Conservation (phyloP, 768 basidiomycete genomes). For the Pleurotus ostreatus region DNA sequence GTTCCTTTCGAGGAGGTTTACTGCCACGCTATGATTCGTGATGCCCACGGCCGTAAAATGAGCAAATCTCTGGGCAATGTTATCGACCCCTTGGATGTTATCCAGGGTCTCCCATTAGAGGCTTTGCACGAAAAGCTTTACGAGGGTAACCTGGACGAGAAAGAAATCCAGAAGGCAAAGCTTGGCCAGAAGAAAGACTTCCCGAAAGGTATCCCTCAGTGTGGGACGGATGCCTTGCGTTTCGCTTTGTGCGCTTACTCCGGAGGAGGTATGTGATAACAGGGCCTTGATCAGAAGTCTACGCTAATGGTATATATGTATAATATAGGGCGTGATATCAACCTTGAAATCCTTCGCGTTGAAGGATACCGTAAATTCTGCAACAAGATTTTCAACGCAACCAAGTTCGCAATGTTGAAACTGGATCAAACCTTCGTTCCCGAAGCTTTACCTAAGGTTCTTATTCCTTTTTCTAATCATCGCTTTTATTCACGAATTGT, state of each 20-base stretch:
- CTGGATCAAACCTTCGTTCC: slow-evolving; percentile 84
- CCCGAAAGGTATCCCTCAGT: slow-evolving; percentile 98
- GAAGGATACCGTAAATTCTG: slow-evolving; percentile 99
- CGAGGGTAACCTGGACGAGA: slow-evolving; percentile 90
- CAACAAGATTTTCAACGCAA: slow-evolving; percentile 99
- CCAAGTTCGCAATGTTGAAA: slow-evolving; percentile 99
- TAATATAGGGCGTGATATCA: slow-evolving; percentile 84
- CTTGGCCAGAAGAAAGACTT: slow-evolving; percentile 98
- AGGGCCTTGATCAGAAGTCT: too few relatives aligned
- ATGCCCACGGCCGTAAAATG: slow-evolving; percentile 99
- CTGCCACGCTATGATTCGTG: slow-evolving; percentile 98
- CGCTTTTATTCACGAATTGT: slow-evolving; percentile 9
- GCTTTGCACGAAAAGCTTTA: slow-evolving; percentile 79
- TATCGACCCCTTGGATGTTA: slow-evolving; percentile 94
- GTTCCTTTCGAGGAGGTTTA: slow-evolving; percentile 95
- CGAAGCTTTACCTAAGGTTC: slow-evolving; percentile 60
- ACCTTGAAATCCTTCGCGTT: slow-evolving; percentile 91
- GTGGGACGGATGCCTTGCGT: slow-evolving; percentile 93
- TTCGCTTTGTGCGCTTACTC: slow-evolving; percentile 96
- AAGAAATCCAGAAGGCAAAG: slow-evolving; percentile 87
- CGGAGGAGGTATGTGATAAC: slow-evolving; percentile 57
- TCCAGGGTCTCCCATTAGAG: slow-evolving; percentile 78
- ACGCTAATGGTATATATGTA: background rate
- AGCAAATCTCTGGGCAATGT: slow-evolving; percentile 97
- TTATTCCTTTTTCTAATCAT: background rate